Percentiles rank a stretch among this genome's conserved stretches.
Evolutionary conservation across 805 yeast genomes (phyloP).

Genomic region (Lachancea fermentati): DNA sequence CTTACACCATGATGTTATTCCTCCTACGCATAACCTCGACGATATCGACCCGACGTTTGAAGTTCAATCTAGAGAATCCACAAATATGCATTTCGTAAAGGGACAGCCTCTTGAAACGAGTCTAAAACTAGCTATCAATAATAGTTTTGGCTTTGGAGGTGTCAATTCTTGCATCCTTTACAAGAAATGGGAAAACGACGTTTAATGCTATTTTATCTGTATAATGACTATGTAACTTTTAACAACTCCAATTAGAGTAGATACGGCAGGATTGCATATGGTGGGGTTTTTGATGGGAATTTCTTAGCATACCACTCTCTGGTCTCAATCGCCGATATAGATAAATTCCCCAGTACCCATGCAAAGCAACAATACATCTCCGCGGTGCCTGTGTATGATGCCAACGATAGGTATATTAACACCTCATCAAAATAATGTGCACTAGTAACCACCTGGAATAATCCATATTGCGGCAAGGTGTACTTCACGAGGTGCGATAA

Average conservation of each 20-base stretch:
- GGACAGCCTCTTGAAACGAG: slow-evolving; percentile 37
- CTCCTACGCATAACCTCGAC: slow-evolving; percentile 76
- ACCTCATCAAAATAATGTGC: slow-evolving; percentile 72
- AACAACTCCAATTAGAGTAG: slow-evolving; percentile 2
- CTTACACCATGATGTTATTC: slow-evolving; percentile 49
- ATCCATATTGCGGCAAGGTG: slow-evolving; percentile 45
- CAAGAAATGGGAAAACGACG: slow-evolving; percentile 23
- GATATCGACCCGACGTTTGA: slow-evolving; percentile 29
- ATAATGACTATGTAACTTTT: background rate
- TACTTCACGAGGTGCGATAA: slow-evolving; percentile 50
- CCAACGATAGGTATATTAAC: slow-evolving; percentile 41
- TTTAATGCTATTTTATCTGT: no score
- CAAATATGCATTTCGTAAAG: slow-evolving; percentile 52
- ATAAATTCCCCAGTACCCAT: slow-evolving; percentile 41
- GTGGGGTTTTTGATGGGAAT: slow-evolving; percentile 11
- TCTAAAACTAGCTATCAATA: slow-evolving; percentile 62
- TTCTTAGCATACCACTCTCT: slow-evolving; percentile 39
- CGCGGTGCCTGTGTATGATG: slow-evolving; percentile 10
- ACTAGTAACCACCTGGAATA: slow-evolving; percentile 47
- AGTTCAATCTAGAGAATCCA: slow-evolving; percentile 25
- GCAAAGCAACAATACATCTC: slow-evolving; percentile 18
- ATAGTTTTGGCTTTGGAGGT: slow-evolving; percentile 98
- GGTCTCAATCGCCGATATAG: slow-evolving; percentile 51
- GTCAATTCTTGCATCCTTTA: slow-evolving; percentile 75
- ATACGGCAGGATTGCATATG: slow-evolving; percentile 9